Percentiles rank a stretch among this genome's conserved stretches.
These are phyloP conservation scores for Puccinia brachypodii DNA, from an alignment of 1,284 basidiomycete genomes.

Conservation along the genomic window DNA sequence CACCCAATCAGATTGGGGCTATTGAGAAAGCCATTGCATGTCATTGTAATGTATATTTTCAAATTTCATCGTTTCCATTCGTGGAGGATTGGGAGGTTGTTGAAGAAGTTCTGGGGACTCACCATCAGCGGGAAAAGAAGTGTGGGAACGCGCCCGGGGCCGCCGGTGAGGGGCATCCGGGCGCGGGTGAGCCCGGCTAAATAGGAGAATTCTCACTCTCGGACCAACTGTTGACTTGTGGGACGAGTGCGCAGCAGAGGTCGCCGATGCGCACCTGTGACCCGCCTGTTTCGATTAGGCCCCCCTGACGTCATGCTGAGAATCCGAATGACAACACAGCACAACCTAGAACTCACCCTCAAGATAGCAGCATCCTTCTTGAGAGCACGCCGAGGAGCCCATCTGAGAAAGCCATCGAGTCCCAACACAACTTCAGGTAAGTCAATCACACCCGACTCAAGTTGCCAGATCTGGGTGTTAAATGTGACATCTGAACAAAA, in stretches of 20 bases:
- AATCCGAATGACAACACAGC: too few relatives aligned
- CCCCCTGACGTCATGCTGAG: constrained; percentile 8
- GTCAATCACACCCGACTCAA: neutral
- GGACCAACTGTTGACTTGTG: neutral
- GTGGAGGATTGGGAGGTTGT: neutral
- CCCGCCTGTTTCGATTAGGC: neutral
- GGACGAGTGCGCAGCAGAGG: neutral
- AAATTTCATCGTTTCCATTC: neutral
- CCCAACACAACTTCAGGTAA: neutral
- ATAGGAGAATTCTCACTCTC: neutral
- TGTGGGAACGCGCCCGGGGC: neutral
- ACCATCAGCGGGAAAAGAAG: too few relatives aligned
- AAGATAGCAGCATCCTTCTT: too few relatives aligned
- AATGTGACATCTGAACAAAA: neutral
- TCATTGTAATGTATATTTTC: constrained; percentile 22
- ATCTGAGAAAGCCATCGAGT: neutral
- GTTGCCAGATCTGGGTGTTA: neutral
- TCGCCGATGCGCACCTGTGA: neutral
- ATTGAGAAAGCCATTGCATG: constrained; percentile 39
- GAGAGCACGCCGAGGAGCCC: neutral
- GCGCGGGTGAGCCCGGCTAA: neutral
- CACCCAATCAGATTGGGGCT: neutral
- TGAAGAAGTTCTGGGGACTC: neutral
- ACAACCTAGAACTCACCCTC: too few relatives aligned
- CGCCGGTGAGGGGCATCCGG: neutral